Evolutionary conservation across 2,329 filamentous ascomycete species (phyloP).

Genomic region (Nothopassalora personata): DNA sequence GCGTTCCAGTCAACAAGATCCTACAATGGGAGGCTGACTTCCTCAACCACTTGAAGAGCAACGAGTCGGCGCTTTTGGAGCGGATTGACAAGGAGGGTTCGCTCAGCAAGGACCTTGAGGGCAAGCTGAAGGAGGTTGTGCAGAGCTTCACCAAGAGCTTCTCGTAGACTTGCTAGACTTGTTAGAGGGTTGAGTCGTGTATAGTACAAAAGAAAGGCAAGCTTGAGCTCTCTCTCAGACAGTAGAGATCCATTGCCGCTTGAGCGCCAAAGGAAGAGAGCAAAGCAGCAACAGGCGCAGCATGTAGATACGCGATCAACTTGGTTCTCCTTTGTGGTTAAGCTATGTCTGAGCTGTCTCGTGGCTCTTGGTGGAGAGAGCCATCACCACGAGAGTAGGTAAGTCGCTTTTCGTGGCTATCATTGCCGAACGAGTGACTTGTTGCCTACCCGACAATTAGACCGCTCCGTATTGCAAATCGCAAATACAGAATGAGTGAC

Average conservation of each 20-base stretch:
- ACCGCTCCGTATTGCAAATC: no score
- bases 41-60: conserved; percentile 84
- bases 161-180: conserved; percentile 37
- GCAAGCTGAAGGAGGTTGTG: conserved; percentile 72
- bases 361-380: no score
- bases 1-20: conserved; percentile 83
- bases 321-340: conserved; percentile 23
- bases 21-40: conserved; percentile 92
- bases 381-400: no score
- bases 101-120: conserved; percentile 90
- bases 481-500: no score
- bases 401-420: no score
- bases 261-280: conserved; percentile 11
- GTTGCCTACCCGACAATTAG: no score
- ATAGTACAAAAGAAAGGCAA: conserved; percentile 30
- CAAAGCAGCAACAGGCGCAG: conserved; percentile 15
- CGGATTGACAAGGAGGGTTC: conserved; percentile 94
- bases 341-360: not conserved
- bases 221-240: conserved; percentile 20
- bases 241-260: conserved; percentile 13
- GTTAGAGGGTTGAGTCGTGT: conserved; percentile 23
- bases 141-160: conserved; percentile 90
- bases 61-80: conserved; percentile 76
- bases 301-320: conserved; percentile 28
- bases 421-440: no score